Evolutionary conservation across 2,329 filamentous ascomycete genomes (phyloP).

Genomic region (Phyllosticta citriasiana): DNA sequence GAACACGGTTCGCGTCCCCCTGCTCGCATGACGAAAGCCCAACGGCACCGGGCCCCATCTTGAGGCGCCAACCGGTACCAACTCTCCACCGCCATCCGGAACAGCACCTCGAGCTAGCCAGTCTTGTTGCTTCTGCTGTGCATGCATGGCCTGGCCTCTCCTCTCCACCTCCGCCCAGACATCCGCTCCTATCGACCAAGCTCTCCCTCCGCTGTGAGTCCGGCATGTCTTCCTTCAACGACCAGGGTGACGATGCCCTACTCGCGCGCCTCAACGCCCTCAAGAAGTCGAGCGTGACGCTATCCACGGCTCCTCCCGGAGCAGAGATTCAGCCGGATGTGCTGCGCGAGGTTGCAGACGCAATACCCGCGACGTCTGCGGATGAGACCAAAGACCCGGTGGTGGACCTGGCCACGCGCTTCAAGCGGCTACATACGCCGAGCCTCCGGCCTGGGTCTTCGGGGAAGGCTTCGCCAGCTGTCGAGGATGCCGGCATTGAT

Average conservation of each 20-base stretch:
- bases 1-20: background rate
- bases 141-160: background rate
- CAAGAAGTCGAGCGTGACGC: constrained; percentile 32
- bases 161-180: background rate
- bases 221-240: background rate
- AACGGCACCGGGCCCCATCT: background rate
- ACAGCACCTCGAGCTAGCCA: background rate
- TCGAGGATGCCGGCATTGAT: background rate
- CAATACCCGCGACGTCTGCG: background rate
- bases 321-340: constrained; percentile 1
- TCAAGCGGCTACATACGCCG: constrained; percentile 20
- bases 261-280: constrained; percentile 40
- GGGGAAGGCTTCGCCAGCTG: background rate
- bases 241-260: constrained; percentile 29
- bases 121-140: background rate
- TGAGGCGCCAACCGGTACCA: background rate
- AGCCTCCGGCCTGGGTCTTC: background rate
- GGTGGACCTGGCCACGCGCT: constrained; percentile 26
- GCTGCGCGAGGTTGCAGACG: constrained; percentile 1
- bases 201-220: background rate
- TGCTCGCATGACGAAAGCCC: background rate
- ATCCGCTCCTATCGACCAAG: background rate
- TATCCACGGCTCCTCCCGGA: constrained; percentile 18
- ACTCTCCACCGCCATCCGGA: background rate
- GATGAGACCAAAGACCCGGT: constrained; percentile 17